Evolutionary conservation across 2,329 filamentous ascomycete species (phyloP).

Genomic region (Ascochyta pisi): DNA sequence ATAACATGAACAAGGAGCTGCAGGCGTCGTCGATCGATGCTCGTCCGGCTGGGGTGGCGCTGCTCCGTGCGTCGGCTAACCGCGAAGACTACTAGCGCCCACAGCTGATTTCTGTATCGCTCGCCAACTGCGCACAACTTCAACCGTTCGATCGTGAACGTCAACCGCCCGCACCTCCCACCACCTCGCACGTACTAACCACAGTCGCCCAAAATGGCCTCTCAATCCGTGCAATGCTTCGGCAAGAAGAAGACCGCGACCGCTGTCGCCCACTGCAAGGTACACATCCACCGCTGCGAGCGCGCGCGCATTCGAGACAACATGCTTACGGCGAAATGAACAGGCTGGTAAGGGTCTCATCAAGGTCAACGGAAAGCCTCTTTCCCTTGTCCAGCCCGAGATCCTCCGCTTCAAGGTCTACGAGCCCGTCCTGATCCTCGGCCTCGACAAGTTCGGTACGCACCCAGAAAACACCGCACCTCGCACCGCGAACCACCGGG

Average conservation of each 20-base stretch:
- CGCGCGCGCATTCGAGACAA: slow-evolving; percentile 25
- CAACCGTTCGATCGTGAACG: slow-evolving; percentile 28
- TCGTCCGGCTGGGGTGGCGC: not conserved
- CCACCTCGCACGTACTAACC: slow-evolving; percentile 42
- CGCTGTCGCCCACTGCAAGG: slow-evolving; percentile 93
- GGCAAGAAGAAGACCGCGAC: slow-evolving; percentile 77
- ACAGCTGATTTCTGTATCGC: slow-evolving; percentile 28
- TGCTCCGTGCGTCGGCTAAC: not conserved
- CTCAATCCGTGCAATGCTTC: slow-evolving; percentile 81
- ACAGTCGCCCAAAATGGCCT: slow-evolving; percentile 50
- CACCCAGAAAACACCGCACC: slow-evolving; percentile 6
- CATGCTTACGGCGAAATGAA: slow-evolving; percentile 35
- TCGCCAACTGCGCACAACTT: slow-evolving; percentile 26
- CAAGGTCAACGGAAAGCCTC: slow-evolving; percentile 98
- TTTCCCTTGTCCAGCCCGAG: slow-evolving; percentile 92
- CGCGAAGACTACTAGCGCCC: slow-evolving; percentile 11
- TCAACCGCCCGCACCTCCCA: slow-evolving; percentile 36
- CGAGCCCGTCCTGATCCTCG: slow-evolving; percentile 96
- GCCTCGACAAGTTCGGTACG: slow-evolving; percentile 90
- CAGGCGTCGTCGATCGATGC: not conserved
- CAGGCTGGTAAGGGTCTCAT: slow-evolving; percentile 85
- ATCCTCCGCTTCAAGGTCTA: slow-evolving; percentile 99
- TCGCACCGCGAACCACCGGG: not conserved
- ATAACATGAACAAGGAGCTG: too few relatives aligned
- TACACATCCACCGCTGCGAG: slow-evolving; percentile 54